These are phyloP conservation scores for Debaryomyces udenii DNA, from an alignment of 1,139 yeast genomes.

Conservation along the genomic window DNA sequence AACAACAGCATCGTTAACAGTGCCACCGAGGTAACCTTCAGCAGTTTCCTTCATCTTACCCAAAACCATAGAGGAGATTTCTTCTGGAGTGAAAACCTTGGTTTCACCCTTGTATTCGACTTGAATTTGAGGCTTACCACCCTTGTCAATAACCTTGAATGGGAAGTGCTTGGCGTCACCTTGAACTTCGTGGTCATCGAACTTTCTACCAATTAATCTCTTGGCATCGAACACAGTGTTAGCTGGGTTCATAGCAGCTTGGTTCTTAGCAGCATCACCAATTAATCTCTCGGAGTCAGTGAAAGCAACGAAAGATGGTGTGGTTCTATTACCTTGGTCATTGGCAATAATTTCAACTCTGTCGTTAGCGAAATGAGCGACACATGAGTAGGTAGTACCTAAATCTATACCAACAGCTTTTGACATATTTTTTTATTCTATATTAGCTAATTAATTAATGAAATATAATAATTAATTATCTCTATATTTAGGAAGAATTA, in stretches of 20 bases:
- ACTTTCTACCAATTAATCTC: slow-evolving; percentile 70
- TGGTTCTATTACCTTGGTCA: slow-evolving; percentile 68
- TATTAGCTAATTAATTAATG: slow-evolving; percentile 6
- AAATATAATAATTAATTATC: slow-evolving; percentile 7
- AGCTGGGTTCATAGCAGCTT: slow-evolving; percentile 95
- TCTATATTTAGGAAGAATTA: slow-evolving; percentile 4
- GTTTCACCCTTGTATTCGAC: slow-evolving; percentile 94
- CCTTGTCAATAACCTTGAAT: slow-evolving; percentile 56
- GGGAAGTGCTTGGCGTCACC: slow-evolving; percentile 49
- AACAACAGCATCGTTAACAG: slow-evolving; percentile 50
- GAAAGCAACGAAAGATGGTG: slow-evolving; percentile 98
- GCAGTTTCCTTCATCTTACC: slow-evolving; percentile 61
- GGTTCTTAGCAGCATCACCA: slow-evolving; percentile 99
- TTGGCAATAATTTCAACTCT: slow-evolving; percentile 66
- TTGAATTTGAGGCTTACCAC: slow-evolving; percentile 88
- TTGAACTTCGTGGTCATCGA: slow-evolving; percentile 46
- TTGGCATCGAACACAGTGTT: slow-evolving; percentile 98
- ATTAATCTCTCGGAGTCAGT: slow-evolving; percentile 96
- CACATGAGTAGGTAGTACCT: slow-evolving; percentile 87
- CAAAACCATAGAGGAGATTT: slow-evolving; percentile 94
- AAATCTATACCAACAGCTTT: slow-evolving; percentile 83
- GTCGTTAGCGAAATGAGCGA: slow-evolving; percentile 71
- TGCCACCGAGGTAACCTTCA: slow-evolving; percentile 45
- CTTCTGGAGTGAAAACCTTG: slow-evolving; percentile 96
- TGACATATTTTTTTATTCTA: slow-evolving; percentile 39